Percentiles rank a stretch among this genome's conserved stretches.
Evolutionary conservation across 73 alveolate genomes (phyloP).

Genomic region (Tetrahymena borealis): DNA sequence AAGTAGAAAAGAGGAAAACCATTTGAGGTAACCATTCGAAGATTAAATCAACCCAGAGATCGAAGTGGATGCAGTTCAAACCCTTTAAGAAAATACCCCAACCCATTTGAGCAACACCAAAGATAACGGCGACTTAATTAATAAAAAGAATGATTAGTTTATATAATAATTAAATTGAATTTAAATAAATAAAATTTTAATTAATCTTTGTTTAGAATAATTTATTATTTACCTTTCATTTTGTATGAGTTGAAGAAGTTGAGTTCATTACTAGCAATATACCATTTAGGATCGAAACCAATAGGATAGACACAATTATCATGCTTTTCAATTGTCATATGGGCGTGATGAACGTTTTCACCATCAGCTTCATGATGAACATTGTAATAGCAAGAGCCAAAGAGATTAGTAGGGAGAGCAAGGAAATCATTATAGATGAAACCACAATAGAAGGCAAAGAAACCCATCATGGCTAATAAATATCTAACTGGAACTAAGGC

Average conservation of each 20-base stretch:
- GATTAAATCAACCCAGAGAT: slow-evolving; percentile 61
- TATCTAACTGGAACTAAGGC: slow-evolving; percentile 63
- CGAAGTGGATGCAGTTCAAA: slow-evolving; percentile 77
- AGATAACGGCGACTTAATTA: slow-evolving; percentile 70
- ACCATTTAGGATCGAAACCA: slow-evolving; percentile 97
- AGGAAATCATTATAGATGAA: slow-evolving; percentile 92
- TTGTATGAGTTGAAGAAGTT: slow-evolving; percentile 85
- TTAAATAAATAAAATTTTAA: too few species aligned
- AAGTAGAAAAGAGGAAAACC: slow-evolving; percentile 65
- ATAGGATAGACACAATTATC: slow-evolving; percentile 72
- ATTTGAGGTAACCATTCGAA: slow-evolving; percentile 95
- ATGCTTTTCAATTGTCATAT: slow-evolving; percentile 28
- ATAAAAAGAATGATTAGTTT: too few species aligned
- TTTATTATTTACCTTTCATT: slow-evolving; percentile 74
- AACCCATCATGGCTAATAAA: slow-evolving; percentile 84
- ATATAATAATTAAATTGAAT: too few species aligned
- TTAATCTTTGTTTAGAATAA: too few species aligned
- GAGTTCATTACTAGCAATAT: slow-evolving; percentile 78
- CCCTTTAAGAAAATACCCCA: slow-evolving; percentile 91
- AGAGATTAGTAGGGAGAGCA: slow-evolving; percentile 82
- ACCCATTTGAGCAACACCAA: slow-evolving; percentile 93
- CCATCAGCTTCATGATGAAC: slow-evolving; percentile 23
- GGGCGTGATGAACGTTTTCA: slow-evolving; percentile 13
- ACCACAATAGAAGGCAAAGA: slow-evolving; percentile 92
- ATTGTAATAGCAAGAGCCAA: slow-evolving; percentile 74